Evolutionary conservation across 1,139 yeast genomes (phyloP), one percentile per base, ranked within the genome.

Genomic region (Yarrowia galli): DNA sequence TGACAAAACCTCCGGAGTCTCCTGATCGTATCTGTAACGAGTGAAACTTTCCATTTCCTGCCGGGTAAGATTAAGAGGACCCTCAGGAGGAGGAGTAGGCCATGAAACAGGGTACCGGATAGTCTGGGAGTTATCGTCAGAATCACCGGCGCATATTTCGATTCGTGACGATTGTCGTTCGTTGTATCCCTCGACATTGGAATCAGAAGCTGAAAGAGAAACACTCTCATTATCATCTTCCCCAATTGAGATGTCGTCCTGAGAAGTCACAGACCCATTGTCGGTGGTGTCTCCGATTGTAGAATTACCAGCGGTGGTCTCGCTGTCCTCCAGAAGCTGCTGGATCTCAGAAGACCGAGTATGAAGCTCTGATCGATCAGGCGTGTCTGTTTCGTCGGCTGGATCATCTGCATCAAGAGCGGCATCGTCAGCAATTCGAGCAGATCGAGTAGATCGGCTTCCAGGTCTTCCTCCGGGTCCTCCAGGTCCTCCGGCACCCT

Each of bases 31-130:
- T 20, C 64, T 28, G 64, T 58, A 58, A 4, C 64, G 25, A 3
- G 16, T 9, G 10, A 42, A 28, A 12, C 51, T 18, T 15, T 61
- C 56, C 1, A 61, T n/a, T n/a, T 61, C 56, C 23, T 61, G 56
- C 12, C 56, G 16, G 9, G 46, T 8, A 2, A 58, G 51, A 15
- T 25, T 28, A 10, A 58, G 10, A 8, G 49, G 64, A 4, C 64
- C 64, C 22, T 58, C 64, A 7, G 66, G 66, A 46, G 66, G 66
- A 46, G 66, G 66, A 36, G 66, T 61, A 35, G 66, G 66, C 66
- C 66, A 61, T 9, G 66, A 61, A 12, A 61, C 56, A 18, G 66
- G 54, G 38, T 48, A 48, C 18, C 56, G 15, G 15, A 61, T 46
- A 13, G 56, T 46, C 23, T 61, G 54, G 15, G 66, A 46, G 56